phyloP scores from a whole-genome alignment of 2,329 filamentous ascomycete genomes.

The Chrysosporium queenslandicum region DNA sequence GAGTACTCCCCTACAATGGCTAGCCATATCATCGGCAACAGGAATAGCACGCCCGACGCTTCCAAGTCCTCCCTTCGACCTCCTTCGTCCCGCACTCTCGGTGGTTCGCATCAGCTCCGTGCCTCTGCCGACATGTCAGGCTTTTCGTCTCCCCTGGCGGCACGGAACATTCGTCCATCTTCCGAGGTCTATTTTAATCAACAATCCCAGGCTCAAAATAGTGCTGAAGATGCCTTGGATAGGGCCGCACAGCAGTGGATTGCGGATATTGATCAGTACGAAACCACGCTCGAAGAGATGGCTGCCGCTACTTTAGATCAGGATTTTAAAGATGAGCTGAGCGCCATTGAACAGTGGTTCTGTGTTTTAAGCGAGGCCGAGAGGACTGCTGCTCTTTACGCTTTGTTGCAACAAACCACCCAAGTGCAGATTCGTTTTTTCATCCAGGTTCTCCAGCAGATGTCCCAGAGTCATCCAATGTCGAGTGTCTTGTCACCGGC shows the following conservation, averaged over 20 bases:
- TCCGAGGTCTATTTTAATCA: constrained; percentile 89
- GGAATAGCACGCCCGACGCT: constrained; percentile 94
- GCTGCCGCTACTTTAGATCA: constrained; percentile 96
- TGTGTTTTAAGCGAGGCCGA: constrained; percentile 93
- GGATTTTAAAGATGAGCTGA: constrained; percentile 98
- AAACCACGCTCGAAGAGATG: constrained; percentile 98
- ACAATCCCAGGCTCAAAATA: constrained; percentile 56
- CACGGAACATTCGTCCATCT: constrained; percentile 75
- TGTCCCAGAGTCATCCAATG: constrained; percentile 97
- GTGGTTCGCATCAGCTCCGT: constrained; percentile 73
- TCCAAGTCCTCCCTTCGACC: constrained; percentile 71
- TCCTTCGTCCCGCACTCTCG: constrained; percentile 69
- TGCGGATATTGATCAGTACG: constrained; percentile 96
- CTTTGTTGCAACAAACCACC: constrained; percentile 92
- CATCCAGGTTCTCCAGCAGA: constrained; percentile 96
- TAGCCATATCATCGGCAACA: constrained; percentile 64
- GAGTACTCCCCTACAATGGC: constrained; percentile 38
- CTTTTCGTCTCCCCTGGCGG: constrained; percentile 60
- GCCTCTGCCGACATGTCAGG: constrained; percentile 93
- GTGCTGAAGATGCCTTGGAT: constrained; percentile 75
- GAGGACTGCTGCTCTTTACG: constrained; percentile 88
- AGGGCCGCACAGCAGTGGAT: constrained; percentile 98
- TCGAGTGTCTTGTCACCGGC: constrained; percentile 88
- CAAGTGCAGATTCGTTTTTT: constrained; percentile 99
- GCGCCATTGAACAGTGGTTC: constrained; percentile 99